Percentiles rank a stretch among this genome's conserved stretches.
These are phyloP conservation scores for Chlamydomonas incerta DNA, from an alignment of 139 green algal species.

Conservation along the genomic window DNA sequence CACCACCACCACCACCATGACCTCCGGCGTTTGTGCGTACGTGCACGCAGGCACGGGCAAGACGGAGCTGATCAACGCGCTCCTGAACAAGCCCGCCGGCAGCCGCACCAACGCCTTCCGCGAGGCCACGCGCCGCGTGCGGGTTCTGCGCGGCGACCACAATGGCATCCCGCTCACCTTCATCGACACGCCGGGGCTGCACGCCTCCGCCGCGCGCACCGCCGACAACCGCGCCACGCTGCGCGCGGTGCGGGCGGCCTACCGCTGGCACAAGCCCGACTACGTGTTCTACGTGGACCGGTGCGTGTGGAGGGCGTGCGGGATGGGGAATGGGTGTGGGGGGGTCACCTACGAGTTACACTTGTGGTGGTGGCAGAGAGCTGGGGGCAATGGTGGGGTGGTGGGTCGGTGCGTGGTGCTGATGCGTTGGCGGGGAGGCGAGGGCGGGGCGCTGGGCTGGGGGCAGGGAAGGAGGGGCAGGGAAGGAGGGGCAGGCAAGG, in stretches of 20 bases:
- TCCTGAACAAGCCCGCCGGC: constrained; percentile 53
- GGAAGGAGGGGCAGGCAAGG: no score
- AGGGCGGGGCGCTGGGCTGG: no score
- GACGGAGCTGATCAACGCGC: constrained; percentile 66
- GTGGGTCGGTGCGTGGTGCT: no score
- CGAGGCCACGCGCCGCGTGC: constrained; percentile 58
- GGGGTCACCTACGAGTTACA: no score
- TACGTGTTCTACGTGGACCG: constrained; percentile 74
- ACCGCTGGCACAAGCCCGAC: constrained; percentile 64
- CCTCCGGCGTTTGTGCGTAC: background rate
- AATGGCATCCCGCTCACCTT: constrained; percentile 58
- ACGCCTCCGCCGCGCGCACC: constrained; percentile 40
- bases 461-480: no score
- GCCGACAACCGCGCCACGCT: constrained; percentile 59
- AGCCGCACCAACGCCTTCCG: constrained; percentile 59
- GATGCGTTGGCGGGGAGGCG: no score
- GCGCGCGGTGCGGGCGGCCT: constrained; percentile 34
- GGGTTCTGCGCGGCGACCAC: constrained; percentile 47
- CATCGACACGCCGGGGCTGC: constrained; percentile 72
- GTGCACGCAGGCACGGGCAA: constrained; percentile 58
- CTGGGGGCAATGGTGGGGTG: no score
- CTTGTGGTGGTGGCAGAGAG: no score
- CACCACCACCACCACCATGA: no score
- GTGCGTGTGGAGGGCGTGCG: constrained; percentile 5
- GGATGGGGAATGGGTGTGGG: background rate